These are phyloP conservation scores for Paraconiothyrium sp. DNA, from an alignment of 2,329 filamentous ascomycete genomes.

Conservation along the genomic window DNA sequence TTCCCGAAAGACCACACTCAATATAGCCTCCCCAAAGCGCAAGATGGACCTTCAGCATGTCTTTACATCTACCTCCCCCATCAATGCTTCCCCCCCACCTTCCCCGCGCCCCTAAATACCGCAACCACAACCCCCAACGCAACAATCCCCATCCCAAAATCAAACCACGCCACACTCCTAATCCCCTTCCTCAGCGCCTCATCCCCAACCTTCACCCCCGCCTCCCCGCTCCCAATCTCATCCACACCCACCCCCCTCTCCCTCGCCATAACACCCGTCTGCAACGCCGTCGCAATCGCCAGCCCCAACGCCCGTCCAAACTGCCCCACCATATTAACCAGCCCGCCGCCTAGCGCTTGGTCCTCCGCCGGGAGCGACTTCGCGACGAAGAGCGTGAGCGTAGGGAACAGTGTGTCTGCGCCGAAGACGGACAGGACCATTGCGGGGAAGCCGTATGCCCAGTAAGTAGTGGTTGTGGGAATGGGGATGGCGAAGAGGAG, in stretches of 20 bases:
- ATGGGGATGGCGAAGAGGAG: constrained; percentile 73
- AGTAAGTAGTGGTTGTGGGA: constrained; percentile 68
- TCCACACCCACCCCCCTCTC: constrained; percentile 38
- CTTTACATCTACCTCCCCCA: neutral
- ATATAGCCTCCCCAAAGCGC: no score
- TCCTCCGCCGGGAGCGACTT: constrained; percentile 69
- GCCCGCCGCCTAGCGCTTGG: constrained; percentile 72
- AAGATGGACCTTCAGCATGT: neutral
- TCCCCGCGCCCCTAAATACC: constrained; percentile 40
- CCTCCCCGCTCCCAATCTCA: constrained; percentile 35
- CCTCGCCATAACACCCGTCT: constrained; percentile 63
- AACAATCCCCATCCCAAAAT: constrained; percentile 47
- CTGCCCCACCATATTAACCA: constrained; percentile 73
- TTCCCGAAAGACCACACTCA: no score
- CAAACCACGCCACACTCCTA: constrained; percentile 52
- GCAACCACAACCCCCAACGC: constrained; percentile 46
- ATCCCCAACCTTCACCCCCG: constrained; percentile 25
- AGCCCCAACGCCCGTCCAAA: constrained; percentile 72
- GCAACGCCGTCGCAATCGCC: constrained; percentile 71
- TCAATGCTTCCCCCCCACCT: constrained; percentile 31
- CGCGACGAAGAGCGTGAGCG: constrained; percentile 72
- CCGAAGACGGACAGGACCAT: constrained; percentile 73
- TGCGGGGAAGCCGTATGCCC: constrained; percentile 72
- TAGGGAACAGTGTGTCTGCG: constrained; percentile 73
- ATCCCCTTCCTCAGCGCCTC: constrained; percentile 49